These are phyloP conservation scores for Fusarium duplospermum DNA, from an alignment of 2,329 filamentous ascomycete genomes.

Conservation along the genomic window DNA sequence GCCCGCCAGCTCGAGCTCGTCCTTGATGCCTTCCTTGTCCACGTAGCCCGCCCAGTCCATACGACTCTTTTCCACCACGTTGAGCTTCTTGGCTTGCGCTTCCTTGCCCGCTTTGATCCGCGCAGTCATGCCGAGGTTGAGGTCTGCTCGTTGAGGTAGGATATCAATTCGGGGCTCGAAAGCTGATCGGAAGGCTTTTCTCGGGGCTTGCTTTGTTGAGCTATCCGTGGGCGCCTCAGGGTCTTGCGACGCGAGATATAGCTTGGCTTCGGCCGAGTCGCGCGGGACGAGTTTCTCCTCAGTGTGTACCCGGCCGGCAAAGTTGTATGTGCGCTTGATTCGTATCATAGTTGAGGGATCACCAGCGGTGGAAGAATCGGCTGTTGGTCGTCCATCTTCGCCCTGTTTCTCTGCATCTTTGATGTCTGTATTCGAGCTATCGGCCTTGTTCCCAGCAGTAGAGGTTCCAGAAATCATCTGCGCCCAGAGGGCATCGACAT, in stretches of 20 bases:
- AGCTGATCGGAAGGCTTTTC: constrained; percentile 68
- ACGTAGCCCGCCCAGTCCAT: constrained; percentile 81
- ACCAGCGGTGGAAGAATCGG: constrained; percentile 2
- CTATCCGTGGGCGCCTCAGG: constrained; percentile 42
- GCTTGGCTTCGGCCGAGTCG: constrained; percentile 73
- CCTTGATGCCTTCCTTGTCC: constrained; percentile 76
- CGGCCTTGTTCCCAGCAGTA: constrained; percentile 9
- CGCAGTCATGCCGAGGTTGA: constrained; percentile 67
- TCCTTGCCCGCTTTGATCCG: constrained; percentile 61
- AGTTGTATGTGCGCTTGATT: constrained; percentile 79
- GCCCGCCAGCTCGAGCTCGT: constrained; percentile 74
- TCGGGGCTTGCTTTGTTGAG: constrained; percentile 58
- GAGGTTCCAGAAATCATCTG: constrained; percentile 66
- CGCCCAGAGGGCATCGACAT: constrained; percentile 78
- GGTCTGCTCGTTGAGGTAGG: constrained; percentile 61
- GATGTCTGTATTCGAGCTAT: constrained; percentile 10
- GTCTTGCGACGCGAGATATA: constrained; percentile 68
- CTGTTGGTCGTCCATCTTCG: constrained; percentile 19
- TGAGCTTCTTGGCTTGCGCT: constrained; percentile 72
- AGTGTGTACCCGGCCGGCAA: constrained; percentile 77
- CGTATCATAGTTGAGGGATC: constrained; percentile 61
- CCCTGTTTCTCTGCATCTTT: constrained; percentile 2
- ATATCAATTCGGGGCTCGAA: constrained; percentile 69
- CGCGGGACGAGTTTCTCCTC: constrained; percentile 77
- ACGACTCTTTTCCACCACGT: constrained; percentile 77